Conservation (phyloP, 805 yeast species). For the Cyberlindnera mrakii region DNA sequence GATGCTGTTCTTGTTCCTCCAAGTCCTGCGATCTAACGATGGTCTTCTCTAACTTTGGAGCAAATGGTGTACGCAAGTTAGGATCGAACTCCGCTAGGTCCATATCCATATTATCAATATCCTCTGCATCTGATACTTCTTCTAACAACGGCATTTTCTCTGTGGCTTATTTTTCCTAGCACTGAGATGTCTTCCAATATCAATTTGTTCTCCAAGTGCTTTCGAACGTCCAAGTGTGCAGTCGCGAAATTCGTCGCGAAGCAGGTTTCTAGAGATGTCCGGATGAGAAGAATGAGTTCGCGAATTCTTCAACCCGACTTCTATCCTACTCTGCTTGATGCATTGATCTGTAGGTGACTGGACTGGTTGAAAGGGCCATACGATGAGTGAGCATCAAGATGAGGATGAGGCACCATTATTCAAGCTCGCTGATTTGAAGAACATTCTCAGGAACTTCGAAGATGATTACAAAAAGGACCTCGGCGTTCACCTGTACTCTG, state of each 20-base stretch:
- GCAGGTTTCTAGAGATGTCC: not conserved
- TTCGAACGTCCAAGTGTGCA: no score
- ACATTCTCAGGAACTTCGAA: constrained; percentile 35
- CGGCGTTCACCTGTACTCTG: constrained; percentile 58
- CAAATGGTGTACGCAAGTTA: constrained; percentile 57
- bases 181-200: not conserved
- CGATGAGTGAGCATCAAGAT: no score
- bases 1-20: constrained; percentile 25
- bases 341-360: no score
- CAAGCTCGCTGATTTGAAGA: not conserved
- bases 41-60: constrained; percentile 58
- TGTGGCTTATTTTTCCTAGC: no score
- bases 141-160: constrained; percentile 61
- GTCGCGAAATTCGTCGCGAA: no score
- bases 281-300: not conserved
- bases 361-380: no score
- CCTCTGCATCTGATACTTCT: constrained; percentile 72
- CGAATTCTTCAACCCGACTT: not conserved
- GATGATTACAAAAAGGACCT: constrained; percentile 47
- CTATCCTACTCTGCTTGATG: no score
- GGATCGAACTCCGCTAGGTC: constrained; percentile 90
- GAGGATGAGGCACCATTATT: no score
- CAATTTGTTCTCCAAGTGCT: not conserved
- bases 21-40: constrained; percentile 56
- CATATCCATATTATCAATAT: constrained; percentile 88